Evolutionary conservation across 192 early-diverging fungal genomes (phyloP), one percentile per base, ranked within the genome.

Genomic region (Dissophora ornata): DNA sequence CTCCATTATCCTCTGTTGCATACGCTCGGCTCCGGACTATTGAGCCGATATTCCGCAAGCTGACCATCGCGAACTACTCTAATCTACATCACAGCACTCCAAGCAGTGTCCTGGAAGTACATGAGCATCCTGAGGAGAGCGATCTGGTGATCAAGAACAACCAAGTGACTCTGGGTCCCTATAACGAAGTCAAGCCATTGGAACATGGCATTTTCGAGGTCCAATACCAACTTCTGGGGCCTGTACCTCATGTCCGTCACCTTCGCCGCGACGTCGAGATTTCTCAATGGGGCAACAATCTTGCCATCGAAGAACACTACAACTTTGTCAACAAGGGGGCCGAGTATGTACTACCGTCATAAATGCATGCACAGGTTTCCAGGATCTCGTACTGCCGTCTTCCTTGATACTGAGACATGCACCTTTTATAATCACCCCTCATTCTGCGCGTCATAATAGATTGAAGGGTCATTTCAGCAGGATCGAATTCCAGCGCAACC

Each of bases 231-330:
- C 80, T 89, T 38, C 69, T 81, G 47, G 80, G 86, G 21, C 64
- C 90, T 4, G 69, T 91, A 6, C 71, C 91, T 0, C 86, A 89
- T 18, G 81, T 88, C 11, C 87, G 84, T 38, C 71, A 74, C 5
- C 79, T 90, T 25, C 62, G 75, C 10, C 90, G 91, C 57, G 90
- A 94, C 67, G 64, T 97, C 10, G 89, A 93, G 60, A 80, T 98
- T 46, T 93, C 92, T 70, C 95, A 96, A 66, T 93, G 92, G 91
- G 90, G 87, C 25, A 84, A 85, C 44, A 93, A 93, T 65, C 75
- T 97, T 55, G 89, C 87, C 18, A 87, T 98, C 18, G 88, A 91
- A 56, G 98, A 99, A 60, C 88, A 93, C 67, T 93, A 84, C 73
- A 82, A 84, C 71, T 64, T 95, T 62, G 82, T 90, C 69, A 88